Evolutionary conservation across 768 basidiomycete species (phyloP), one percentile per base, ranked within the genome.

Genomic region (Rhizopogon roseolus): DNA sequence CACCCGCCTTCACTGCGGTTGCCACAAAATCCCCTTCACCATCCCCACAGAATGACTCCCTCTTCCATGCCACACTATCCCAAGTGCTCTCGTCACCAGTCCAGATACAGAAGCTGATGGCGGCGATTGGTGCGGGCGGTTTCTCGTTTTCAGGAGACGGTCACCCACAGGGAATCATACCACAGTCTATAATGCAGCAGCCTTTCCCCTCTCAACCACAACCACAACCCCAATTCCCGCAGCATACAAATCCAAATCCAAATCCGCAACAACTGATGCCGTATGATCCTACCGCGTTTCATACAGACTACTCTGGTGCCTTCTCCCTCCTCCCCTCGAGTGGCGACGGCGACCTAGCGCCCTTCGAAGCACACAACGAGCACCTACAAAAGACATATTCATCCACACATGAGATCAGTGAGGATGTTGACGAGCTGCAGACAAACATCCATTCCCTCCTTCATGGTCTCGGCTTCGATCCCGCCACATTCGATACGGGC

Each of bases 371-470:
- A 6, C 69, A 73, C 55, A 67, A 70, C 0, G 72, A 76, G 2
- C 68, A 74, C 32, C 65, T 86, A 49, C 76, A 84, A 46, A 76
- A 77, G 58, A 71, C 78, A 1, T 90, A 88, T 75, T 78, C 74
- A 44, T 76, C 73, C 34, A 74, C 88, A 0, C 64, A 76, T 27
- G 86, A 86, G 56, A 84, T 93, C 42, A 82, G 85, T 54, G 76
- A 78, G 43, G 87, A 90, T 53, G 88, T 93, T 27, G 83, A 85
- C 57, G 80, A 81, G 37, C 69, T 93, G 50, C 81, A 87, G 56
- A 73, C 70, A 11, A 84, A 81, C 55, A 83, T 95, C 41, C 80
- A 89, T 54, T 79, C 80, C 6, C 73, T 94, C 55, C 87, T 93
- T 29, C 76, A 86, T 57, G 79, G 79, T 45, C 77, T 92, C 43